Percentiles rank a stretch among this genome's conserved stretches.
phyloP scores from a whole-genome alignment of 2,329 filamentous ascomycete genomes.

The Thermothelomyces thermophilus region DNA sequence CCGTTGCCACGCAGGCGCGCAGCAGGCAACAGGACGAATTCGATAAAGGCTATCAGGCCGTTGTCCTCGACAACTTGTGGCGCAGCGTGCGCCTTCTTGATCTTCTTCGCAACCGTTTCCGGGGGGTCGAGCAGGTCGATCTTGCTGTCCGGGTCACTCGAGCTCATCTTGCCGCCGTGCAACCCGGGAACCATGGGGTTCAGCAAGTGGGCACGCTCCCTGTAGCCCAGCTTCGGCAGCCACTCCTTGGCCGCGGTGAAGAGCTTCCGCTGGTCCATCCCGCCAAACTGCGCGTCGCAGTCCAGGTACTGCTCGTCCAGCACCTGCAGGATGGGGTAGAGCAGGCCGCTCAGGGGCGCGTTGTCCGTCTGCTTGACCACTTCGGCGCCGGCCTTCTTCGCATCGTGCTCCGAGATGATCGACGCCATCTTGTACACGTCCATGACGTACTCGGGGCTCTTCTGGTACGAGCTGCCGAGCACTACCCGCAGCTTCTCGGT shows the following conservation, averaged over 20 bases:
- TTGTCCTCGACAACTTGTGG: slow-evolving; percentile 77
- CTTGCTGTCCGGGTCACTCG: slow-evolving; percentile 72
- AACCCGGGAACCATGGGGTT: slow-evolving; percentile 82
- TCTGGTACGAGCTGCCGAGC: slow-evolving; percentile 77
- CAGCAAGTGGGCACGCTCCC: slow-evolving; percentile 54
- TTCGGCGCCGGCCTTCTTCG: slow-evolving; percentile 86
- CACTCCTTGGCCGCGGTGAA: slow-evolving; percentile 81
- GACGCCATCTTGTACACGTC: slow-evolving; percentile 74
- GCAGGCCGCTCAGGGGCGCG: slow-evolving; percentile 63
- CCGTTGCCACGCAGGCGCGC: slow-evolving; percentile 54
- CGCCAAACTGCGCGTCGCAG: slow-evolving; percentile 84
- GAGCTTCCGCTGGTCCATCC: slow-evolving; percentile 81
- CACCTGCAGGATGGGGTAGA: slow-evolving; percentile 84
- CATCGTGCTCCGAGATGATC: slow-evolving; percentile 68
- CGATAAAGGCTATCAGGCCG: slow-evolving; percentile 77
- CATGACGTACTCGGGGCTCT: slow-evolving; percentile 68
- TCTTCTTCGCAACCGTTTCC: slow-evolving; percentile 71
- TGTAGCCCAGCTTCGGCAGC: slow-evolving; percentile 80
- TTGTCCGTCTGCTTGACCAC: slow-evolving; percentile 88
- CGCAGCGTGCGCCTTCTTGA: slow-evolving; percentile 75
- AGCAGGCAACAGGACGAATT: slow-evolving; percentile 78
- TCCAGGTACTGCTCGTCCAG: slow-evolving; percentile 85
- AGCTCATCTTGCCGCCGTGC: slow-evolving; percentile 78
- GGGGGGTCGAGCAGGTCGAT: slow-evolving; percentile 84
- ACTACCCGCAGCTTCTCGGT: slow-evolving; percentile 77